phyloP scores from a whole-genome alignment of 345 rosid species.

The Salix viminalis region DNA sequence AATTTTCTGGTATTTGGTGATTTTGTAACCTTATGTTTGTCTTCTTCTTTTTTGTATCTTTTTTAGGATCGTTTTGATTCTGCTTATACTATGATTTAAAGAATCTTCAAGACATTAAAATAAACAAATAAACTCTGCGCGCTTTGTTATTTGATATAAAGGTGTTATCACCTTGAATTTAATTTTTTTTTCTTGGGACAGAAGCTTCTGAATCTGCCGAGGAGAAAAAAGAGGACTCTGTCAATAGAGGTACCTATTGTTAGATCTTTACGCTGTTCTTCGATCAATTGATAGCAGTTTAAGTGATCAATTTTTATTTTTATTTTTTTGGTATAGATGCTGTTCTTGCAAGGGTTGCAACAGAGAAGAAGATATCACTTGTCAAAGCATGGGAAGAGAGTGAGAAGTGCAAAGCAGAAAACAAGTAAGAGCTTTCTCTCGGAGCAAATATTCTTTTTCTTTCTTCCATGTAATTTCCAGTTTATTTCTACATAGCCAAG shows the following conservation, averaged over 20 bases:
- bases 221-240: constrained; percentile 42
- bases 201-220: constrained; percentile 37
- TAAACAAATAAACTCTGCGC: not conserved
- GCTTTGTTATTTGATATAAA: not conserved
- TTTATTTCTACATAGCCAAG: not conserved
- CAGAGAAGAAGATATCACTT: constrained; percentile 70
- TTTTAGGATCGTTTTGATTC: not conserved
- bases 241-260: constrained; percentile 43
- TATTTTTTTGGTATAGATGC: constrained; percentile 42
- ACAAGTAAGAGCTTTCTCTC: constrained; percentile 42
- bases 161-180: no score
- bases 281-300: not conserved
- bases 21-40: not conserved
- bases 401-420: constrained; percentile 85
- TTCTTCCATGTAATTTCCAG: not conserved
- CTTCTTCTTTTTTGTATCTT: not conserved
- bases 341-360: constrained; percentile 68
- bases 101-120: not conserved
- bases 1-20: not conserved
- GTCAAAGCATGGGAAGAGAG: constrained; percentile 96
- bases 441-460: not conserved
- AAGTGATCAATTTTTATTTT: not conserved
- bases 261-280: not conserved
- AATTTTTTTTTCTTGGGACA: constrained; percentile 15
- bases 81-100: not conserved